Base-by-base conservation (phyloP, 2,329 filamentous ascomycete genomes). In the Cyphellophora attinorum region DNA sequence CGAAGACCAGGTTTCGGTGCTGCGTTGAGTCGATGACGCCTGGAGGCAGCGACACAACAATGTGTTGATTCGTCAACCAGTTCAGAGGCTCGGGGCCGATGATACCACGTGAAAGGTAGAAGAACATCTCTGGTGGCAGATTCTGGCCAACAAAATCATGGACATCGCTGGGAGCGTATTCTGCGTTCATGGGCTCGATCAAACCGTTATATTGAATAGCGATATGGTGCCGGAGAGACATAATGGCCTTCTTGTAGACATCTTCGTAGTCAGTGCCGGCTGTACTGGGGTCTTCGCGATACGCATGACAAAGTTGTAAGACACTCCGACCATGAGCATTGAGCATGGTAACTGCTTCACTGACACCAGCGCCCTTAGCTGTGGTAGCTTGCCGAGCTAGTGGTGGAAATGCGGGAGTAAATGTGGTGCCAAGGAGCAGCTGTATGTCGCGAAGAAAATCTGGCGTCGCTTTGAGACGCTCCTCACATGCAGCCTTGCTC, bases 141-240 rank as follows among this genome's bases (percentile, higher is more conserved):
- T 88, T 81, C 39, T 93, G 75, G n/a, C 86, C 86, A 42, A 95
- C 75, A 53, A 95, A 88, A 51, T 89, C 80, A 53, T 93, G 84
- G 46, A 91, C 79, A 54, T 96, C 88, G 29, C 72, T 73, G 2
- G 91, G 88, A 13, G 86, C 73, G 35, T 76, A 70, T 5, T 84
- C 80, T 35, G 69, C 72, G 48, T 88, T 79, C 49, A 85, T 70
- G 11, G 86, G 81, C 40, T 75, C 73, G 32, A 94, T 72, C 50
- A 81, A 77, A 27, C 91, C 91, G n/a, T 74, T 75, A 35, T 76
- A 70, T 19, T 79, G 75, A 45, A 94, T 77, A 51, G 88, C 77
- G 27, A 93, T 79, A 57, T 89, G 88, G 57, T 96, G 89, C 51
- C 86, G 81, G 32, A 95, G 75, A 1, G 79, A 80, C 71, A 93